phyloP scores from a whole-genome alignment of 371 early-diverging fungal species.

The Circinella minor region DNA sequence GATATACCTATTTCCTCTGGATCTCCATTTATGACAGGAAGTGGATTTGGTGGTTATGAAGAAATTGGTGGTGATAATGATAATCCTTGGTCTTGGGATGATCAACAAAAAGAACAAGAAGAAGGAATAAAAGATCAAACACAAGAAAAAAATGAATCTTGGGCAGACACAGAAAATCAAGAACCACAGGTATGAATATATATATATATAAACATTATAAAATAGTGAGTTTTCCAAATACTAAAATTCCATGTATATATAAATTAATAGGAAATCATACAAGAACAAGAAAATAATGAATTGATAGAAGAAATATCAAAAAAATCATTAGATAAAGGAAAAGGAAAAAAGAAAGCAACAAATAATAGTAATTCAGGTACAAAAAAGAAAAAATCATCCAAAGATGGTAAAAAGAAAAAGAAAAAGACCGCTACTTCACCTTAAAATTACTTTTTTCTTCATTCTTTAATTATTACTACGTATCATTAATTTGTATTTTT shows the following conservation, averaged over 20 bases:
- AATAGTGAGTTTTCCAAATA: neutral
- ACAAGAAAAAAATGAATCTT: neutral
- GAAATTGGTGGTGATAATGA: constrained; percentile 25
- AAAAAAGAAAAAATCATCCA: constrained; percentile 2
- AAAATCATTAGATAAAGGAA: neutral
- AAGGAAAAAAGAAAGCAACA: constrained; percentile 11
- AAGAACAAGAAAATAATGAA: neutral
- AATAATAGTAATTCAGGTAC: neutral
- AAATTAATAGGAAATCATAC: neutral
- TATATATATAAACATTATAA: neutral
- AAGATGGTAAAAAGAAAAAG: constrained; percentile 13
- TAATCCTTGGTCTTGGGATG: constrained; percentile 25
- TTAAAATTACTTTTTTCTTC: neutral
- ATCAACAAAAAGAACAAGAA: constrained; percentile 3
- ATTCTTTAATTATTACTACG: no score
- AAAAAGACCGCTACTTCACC: neutral
- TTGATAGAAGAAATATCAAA: neutral
- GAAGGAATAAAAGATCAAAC: neutral
- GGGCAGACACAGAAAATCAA: neutral
- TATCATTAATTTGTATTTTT: no score
- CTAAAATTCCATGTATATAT: neutral
- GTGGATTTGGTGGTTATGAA: constrained; percentile 28
- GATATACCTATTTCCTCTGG: neutral
- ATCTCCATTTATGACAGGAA: constrained; percentile 1
- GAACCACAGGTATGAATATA: neutral